Evolutionary conservation across 345 rosid species (phyloP).

Genomic region (Sonneratia alba): DNA sequence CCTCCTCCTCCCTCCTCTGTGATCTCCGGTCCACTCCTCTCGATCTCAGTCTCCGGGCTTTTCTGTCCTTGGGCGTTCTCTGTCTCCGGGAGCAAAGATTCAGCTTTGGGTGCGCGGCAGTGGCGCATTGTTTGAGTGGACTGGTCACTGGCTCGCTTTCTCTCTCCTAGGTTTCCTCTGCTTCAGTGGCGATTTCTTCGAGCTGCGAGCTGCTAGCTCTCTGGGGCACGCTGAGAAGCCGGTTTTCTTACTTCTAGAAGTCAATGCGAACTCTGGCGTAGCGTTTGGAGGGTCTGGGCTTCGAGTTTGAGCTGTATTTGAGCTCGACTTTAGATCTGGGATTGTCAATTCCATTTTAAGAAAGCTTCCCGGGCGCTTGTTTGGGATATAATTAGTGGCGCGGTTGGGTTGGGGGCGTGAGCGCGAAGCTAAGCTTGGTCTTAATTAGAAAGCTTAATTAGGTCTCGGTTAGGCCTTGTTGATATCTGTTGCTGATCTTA

Average conservation of each 20-base stretch:
- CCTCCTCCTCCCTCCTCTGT: neutral
- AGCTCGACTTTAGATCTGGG: slow-evolving; percentile 11
- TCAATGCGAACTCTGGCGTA: neutral
- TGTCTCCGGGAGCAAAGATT: neutral
- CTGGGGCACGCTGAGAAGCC: neutral
- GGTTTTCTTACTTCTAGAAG: neutral
- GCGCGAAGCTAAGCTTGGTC: slow-evolving; percentile 20
- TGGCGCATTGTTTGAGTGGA: neutral
- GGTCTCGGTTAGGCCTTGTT: slow-evolving; percentile 6
- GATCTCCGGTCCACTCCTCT: neutral
- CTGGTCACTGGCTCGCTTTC: neutral
- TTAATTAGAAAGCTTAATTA: slow-evolving; percentile 12
- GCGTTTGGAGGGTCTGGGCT: neutral
- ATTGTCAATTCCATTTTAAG: neutral
- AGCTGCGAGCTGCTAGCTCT: slow-evolving; percentile 7
- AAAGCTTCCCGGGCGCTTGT: slow-evolving; percentile 14
- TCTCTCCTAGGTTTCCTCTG: slow-evolving; percentile 18
- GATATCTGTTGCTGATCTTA: slow-evolving; percentile 1
- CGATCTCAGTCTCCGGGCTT: slow-evolving; percentile 4
- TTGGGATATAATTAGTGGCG: slow-evolving; percentile 19
- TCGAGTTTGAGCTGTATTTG: neutral
- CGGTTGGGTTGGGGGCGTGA: slow-evolving; percentile 18
- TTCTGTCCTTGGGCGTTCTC: neutral
- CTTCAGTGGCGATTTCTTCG: slow-evolving; percentile 16
- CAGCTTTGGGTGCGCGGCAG: slow-evolving; percentile 2